These are phyloP conservation scores for Myochromella boudieri DNA, from an alignment of 768 basidiomycete genomes.

Conservation along the genomic window DNA sequence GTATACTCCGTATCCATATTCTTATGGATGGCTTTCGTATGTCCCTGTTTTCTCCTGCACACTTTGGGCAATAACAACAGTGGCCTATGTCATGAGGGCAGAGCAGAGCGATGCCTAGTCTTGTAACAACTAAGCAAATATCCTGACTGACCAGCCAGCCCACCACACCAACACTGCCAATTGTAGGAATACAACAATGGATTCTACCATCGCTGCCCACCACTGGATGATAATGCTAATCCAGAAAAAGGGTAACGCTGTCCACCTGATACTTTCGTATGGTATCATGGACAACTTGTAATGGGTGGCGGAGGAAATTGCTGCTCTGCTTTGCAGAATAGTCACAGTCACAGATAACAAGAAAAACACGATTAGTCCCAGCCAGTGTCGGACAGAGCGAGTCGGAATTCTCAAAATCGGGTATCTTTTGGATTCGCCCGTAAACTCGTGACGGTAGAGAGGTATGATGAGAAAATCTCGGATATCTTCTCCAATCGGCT, in stretches of 20 bases:
- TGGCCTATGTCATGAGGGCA: too few relatives aligned
- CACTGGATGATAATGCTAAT: conserved; percentile 65
- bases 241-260: conserved; percentile 62
- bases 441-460: conserved; percentile 82
- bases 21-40: too few relatives aligned
- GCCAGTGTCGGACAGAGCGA: conserved; percentile 70
- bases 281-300: conserved; percentile 59
- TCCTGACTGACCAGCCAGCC: conserved; percentile 66
- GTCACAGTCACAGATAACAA: conserved; percentile 45
- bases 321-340: conserved; percentile 58
- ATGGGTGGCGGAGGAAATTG: conserved; percentile 51
- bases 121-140: conserved; percentile 38
- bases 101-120: too few relatives aligned
- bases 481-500: conserved; percentile 77
- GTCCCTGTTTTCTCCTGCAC: too few relatives aligned
- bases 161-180: conserved; percentile 68
- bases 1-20: too few relatives aligned
- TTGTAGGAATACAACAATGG: conserved; percentile 55
- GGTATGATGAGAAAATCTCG: conserved; percentile 82
- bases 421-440: conserved; percentile 72
- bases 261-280: conserved; percentile 62
- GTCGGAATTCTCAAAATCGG: conserved; percentile 54
- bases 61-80: too few relatives aligned
- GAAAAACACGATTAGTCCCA: conserved; percentile 55
- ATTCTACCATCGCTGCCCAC: conserved; percentile 62